Evolutionary conservation across 202 grass and related monocot genomes (phyloP), one percentile per base, ranked within the genome.

Genomic region (Musa balbisiana): DNA sequence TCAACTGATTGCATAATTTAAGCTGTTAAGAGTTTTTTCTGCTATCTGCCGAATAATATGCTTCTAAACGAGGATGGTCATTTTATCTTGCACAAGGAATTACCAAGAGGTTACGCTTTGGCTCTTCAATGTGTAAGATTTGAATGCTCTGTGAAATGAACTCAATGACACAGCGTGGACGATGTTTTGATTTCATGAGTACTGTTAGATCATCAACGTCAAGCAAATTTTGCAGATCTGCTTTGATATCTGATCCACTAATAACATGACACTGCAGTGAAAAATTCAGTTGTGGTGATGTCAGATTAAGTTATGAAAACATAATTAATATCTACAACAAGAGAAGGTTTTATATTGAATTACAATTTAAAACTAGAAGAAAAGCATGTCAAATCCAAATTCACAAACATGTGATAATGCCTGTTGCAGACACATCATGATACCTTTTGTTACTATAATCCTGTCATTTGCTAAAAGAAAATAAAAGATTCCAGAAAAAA

Each of bases 141-240:
- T 87, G 73, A 51, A 98, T 64, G 67, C 70, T 72, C 74, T 94
- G 91, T 2, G 91, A 90, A 72, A 98, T 98, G 80, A 98, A 98
- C 74, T 98, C 83, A 49, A 98, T 80, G 10, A 98, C 78, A 53
- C 95, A 98, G 4, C 91, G 86, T 33, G 95, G 91, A 0, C 77
- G 84, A 54, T 98, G 91, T 29, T 94, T 83, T 14, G 95, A 98
- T 64, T 73, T 79, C 16, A 98, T 17, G 75, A 97, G 66, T 27
- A 93, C 76, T 62, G 79, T 33, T 16, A 97, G 22, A 78, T 97
- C 94, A 9, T 91, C 94, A 22, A 91, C 83, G 73, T 87, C 14
- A 25, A 97, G 90, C 55, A 97, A 81, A 55, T 77, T 84, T 76
- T 89, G 74, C 62, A 93, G 84, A 83, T 93, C 93, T 55, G 10